A percentile compares a stretch with the other conserved stretches of the same genome.
phyloP scores from a whole-genome alignment of 768 basidiomycete genomes.

The Fomitopsis pulvina region DNA sequence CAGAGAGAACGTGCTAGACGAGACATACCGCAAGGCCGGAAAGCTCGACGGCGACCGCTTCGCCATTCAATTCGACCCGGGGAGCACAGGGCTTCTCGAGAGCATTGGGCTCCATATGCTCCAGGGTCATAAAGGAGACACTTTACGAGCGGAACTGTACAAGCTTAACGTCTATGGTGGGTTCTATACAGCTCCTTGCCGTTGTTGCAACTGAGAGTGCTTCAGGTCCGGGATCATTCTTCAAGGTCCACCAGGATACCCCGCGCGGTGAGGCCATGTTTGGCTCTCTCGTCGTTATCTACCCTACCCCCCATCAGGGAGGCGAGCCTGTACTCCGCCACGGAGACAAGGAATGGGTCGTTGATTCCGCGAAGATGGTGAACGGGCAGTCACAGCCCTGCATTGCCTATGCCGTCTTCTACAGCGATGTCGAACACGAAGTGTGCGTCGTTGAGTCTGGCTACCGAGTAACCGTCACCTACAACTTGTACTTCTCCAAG shows the following conservation, averaged over 20 bases:
- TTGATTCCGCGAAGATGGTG: slow-evolving; percentile 30
- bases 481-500: slow-evolving; percentile 28
- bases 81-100: slow-evolving; percentile 5
- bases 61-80: slow-evolving; percentile 10
- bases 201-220: neutral
- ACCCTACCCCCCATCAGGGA: slow-evolving; percentile 40
- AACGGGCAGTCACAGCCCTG: slow-evolving; percentile 6
- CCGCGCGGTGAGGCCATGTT: slow-evolving; percentile 39
- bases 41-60: slow-evolving; percentile 20
- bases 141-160: slow-evolving; percentile 18
- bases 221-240: slow-evolving; percentile 38
- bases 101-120: neutral
- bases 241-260: slow-evolving; percentile 45
- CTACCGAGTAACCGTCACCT: slow-evolving; percentile 38
- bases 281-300: slow-evolving; percentile 45
- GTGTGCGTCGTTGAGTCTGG: slow-evolving; percentile 34
- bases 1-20: slow-evolving; percentile 15
- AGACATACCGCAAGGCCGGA: slow-evolving; percentile 20
- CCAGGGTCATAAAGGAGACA: neutral
- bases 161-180: slow-evolving; percentile 24
- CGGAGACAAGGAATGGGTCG: slow-evolving; percentile 24
- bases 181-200: neutral
- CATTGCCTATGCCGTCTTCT: slow-evolving; percentile 36
- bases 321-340: slow-evolving; percentile 33
- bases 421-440: slow-evolving; percentile 40